phyloP scores from a whole-genome alignment of 2,329 filamentous ascomycete species.

The Penicillium paneum region DNA sequence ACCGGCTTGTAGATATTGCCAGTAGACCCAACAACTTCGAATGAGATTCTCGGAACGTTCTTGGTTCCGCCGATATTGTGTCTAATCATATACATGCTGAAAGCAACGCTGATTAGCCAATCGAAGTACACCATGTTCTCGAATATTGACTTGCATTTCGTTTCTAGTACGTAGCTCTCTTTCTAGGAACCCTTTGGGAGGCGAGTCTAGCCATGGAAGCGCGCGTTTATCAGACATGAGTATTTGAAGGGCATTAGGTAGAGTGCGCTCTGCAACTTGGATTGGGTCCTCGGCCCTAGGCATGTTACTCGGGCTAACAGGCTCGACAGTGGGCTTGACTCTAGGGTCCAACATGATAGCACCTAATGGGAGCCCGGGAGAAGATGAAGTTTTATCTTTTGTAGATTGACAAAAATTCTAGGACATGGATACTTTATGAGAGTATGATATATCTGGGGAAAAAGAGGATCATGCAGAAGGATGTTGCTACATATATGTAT shows the following conservation, averaged over 20 bases:
- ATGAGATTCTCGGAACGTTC: slow-evolving; percentile 48
- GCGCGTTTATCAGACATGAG: background rate
- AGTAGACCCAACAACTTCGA: slow-evolving; percentile 59
- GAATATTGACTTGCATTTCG: background rate
- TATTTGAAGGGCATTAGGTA: background rate
- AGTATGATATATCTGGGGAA: background rate
- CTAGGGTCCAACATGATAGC: background rate
- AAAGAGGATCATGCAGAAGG: background rate
- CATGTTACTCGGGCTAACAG: background rate
- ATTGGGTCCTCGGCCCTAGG: background rate
- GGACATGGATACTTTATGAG: background rate
- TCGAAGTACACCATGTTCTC: background rate
- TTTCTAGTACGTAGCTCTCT: background rate
- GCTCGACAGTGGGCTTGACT: background rate
- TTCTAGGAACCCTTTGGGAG: background rate
- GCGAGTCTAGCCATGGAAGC: background rate
- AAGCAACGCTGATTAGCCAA: background rate
- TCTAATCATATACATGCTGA: slow-evolving; percentile 56
- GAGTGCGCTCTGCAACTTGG: background rate
- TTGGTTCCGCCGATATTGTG: slow-evolving; percentile 47
- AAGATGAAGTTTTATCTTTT: background rate
- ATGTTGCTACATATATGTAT: background rate
- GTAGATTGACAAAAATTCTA: background rate
- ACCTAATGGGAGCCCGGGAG: background rate
- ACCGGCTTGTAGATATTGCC: slow-evolving; percentile 61